Percentiles rank a stretch among this genome's conserved stretches.
Evolutionary conservation across 108 stramenopile species (phyloP).

Genomic region (Pseudonitzschia pungens): DNA sequence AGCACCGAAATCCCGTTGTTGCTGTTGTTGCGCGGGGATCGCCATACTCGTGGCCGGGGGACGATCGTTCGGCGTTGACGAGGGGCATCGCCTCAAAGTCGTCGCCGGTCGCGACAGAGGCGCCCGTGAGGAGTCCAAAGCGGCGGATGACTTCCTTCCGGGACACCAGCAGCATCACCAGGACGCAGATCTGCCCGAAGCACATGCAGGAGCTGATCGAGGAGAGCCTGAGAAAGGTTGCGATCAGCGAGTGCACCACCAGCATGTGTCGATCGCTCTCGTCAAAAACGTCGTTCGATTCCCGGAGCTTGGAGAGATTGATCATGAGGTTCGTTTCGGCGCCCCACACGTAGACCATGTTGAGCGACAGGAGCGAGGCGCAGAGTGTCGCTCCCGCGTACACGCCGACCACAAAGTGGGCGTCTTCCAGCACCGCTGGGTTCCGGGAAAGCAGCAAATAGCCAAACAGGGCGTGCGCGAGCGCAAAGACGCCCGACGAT

Average conservation of each 20-base stretch:
- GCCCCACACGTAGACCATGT: slow-evolving; percentile 14
- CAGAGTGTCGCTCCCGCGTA: slow-evolving; percentile 10
- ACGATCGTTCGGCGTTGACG: too few species aligned
- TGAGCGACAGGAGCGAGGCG: slow-evolving; percentile 11
- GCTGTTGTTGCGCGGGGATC: too few species aligned
- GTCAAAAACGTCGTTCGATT: neutral
- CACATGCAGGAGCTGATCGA: neutral
- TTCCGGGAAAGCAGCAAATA: neutral
- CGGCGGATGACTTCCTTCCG: neutral
- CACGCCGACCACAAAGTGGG: slow-evolving; percentile 15
- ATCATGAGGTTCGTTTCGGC: slow-evolving; percentile 14
- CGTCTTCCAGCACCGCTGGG: neutral
- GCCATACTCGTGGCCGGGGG: too few species aligned
- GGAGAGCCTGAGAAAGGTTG: neutral
- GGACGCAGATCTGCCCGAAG: neutral
- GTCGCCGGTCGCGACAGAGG: neutral
- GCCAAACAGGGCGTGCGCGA: slow-evolving; percentile 3
- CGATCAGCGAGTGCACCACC: neutral
- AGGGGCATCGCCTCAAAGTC: slow-evolving; percentile 8
- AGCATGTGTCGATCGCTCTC: slow-evolving; percentile 17
- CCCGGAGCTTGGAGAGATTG: slow-evolving; percentile 3
- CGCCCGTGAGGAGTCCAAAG: neutral
- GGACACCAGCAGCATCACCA: slow-evolving; percentile 3
- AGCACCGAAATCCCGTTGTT: too few species aligned
- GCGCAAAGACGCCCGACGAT: slow-evolving; percentile 12